phyloP scores from a whole-genome alignment of 345 rosid genomes.

The Boechera retrofracta region DNA sequence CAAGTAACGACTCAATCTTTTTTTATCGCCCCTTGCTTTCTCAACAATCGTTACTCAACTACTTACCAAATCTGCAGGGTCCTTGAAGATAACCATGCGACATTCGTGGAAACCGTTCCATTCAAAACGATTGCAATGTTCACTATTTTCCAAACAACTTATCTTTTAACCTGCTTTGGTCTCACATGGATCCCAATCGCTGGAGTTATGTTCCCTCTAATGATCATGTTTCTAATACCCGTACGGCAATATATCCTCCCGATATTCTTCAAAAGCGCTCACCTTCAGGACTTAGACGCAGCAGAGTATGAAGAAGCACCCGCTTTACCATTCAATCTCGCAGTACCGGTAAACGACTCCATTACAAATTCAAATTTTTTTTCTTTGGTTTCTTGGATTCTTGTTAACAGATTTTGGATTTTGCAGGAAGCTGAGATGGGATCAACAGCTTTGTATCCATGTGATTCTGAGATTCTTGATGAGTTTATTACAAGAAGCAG shows the following conservation, averaged over 20 bases:
- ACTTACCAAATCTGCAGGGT: conserved; percentile 55
- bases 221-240: conserved; percentile 95
- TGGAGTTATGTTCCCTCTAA: conserved; percentile 88
- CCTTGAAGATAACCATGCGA: conserved; percentile 79
- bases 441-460: conserved; percentile 58
- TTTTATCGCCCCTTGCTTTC: neutral
- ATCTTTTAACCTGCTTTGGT: conserved; percentile 84
- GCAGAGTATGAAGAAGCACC: conserved; percentile 96
- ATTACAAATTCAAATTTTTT: neutral
- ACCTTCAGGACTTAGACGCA: conserved; percentile 92
- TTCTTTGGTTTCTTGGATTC: neutral
- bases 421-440: conserved; percentile 65
- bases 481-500: conserved; percentile 90
- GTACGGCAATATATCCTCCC: conserved; percentile 87
- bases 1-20: conserved; percentile 59
- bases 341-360: conserved; percentile 23
- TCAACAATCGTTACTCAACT: neutral
- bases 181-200: conserved; percentile 97
- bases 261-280: conserved; percentile 83
- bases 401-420: neutral
- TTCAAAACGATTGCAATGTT: conserved; percentile 80
- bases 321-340: conserved; percentile 76
- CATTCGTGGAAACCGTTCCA: conserved; percentile 93
- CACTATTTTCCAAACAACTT: conserved; percentile 79
- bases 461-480: conserved; percentile 77